Conservation (phyloP, 306 rosid species). For the Alnus glutinosa region DNA sequence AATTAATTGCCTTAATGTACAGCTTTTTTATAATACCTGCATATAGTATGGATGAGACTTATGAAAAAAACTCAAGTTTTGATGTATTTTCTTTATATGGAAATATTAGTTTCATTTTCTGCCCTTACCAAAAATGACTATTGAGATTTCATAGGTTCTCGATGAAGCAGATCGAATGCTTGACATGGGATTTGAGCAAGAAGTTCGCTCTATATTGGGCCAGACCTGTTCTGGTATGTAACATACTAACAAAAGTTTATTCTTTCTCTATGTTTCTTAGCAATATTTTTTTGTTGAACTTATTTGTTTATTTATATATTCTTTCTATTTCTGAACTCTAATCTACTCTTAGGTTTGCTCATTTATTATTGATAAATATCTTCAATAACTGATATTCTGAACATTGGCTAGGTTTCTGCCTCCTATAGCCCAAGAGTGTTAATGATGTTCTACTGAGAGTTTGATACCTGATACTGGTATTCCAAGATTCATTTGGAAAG, state of each 20-base stretch:
- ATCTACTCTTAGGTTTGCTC: not conserved
- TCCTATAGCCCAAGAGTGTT: not conserved
- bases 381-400: not conserved
- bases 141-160: slow-evolving; percentile 62
- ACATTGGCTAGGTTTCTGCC: not conserved
- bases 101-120: not conserved
- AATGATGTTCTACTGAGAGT: not conserved
- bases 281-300: not conserved
- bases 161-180: slow-evolving; percentile 99
- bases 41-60: not conserved
- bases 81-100: not conserved
- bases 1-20: not conserved
- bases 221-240: slow-evolving; percentile 74
- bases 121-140: slow-evolving; percentile 5
- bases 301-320: not conserved
- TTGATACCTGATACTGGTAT: not conserved
- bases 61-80: too few relatives aligned
- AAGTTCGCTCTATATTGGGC: slow-evolving; percentile 85
- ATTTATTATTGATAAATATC: not conserved
- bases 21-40: not conserved
- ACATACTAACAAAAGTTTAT: slow-evolving; percentile 10
- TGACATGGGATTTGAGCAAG: slow-evolving; percentile 95
- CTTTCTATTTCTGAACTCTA: not conserved
- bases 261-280: slow-evolving; percentile 5
- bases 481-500: not conserved